Evolutionary conservation across 345 rosid genomes (phyloP).

Genomic region (Arabidopsis suecica): DNA sequence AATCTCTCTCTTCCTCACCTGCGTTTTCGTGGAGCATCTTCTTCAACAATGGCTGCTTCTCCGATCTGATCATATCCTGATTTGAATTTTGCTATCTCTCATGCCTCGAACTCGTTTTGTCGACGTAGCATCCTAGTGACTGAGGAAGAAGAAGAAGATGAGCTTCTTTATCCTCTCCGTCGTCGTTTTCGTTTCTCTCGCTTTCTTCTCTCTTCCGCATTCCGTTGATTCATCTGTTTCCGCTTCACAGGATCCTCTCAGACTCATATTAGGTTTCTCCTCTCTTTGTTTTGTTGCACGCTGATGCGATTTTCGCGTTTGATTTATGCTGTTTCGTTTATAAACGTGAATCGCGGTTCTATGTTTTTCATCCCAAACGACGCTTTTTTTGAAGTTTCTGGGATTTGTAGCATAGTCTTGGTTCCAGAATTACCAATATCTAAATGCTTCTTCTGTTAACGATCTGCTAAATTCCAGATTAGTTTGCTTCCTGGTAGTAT

Average conservation of each 20-base stretch:
- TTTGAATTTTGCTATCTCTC: not conserved
- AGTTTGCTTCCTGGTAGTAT: not conserved
- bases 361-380: not conserved
- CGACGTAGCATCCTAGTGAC: constrained; percentile 20
- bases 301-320: constrained; percentile 10
- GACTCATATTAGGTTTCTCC: constrained; percentile 64
- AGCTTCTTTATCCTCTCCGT: constrained; percentile 27
- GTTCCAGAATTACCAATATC: not conserved
- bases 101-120: constrained; percentile 27
- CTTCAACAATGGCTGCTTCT: constrained; percentile 34
- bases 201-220: constrained; percentile 22
- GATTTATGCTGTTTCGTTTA: not conserved
- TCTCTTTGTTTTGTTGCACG: not conserved
- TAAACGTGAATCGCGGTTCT: not conserved
- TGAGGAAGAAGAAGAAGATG: constrained; percentile 24
- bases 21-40: constrained; percentile 17
- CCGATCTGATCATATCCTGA: not conserved
- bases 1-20: constrained; percentile 27
- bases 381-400: too few species aligned
- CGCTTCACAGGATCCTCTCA: constrained; percentile 53
- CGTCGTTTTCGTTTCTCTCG: not conserved
- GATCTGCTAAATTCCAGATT: not conserved
- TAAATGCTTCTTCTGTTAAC: constrained; percentile 16
- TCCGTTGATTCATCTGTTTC: constrained; percentile 26
- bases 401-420: too few species aligned